Evolutionary conservation across 768 basidiomycete species (phyloP).

Genomic region (Suillus americanus): DNA sequence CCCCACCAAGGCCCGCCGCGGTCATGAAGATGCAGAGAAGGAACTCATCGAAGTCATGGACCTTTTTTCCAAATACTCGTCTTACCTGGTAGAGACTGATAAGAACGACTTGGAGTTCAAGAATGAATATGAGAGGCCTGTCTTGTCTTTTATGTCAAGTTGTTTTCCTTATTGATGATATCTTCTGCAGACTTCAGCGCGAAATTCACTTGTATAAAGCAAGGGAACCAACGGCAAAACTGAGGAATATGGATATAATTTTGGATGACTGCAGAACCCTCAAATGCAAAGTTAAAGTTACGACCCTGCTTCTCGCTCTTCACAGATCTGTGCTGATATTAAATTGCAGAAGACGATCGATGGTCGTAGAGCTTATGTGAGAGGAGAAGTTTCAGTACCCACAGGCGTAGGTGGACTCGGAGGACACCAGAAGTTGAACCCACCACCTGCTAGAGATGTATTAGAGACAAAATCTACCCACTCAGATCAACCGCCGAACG

Average conservation of each 20-base stretch:
- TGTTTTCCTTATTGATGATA: too few species aligned
- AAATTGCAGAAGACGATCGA: not conserved
- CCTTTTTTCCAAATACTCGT: not conserved
- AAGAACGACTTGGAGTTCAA: not conserved
- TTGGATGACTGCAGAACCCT: slow-evolving; percentile 1
- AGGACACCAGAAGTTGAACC: not conserved
- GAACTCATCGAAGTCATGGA: not conserved
- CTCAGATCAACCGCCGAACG: not conserved
- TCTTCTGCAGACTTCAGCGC: not conserved
- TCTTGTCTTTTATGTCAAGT: not conserved
- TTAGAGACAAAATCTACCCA: not conserved
- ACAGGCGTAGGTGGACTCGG: not conserved
- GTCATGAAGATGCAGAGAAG: not conserved
- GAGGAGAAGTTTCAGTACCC: too few species aligned
- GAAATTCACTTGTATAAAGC: not conserved
- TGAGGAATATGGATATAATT: not conserved
- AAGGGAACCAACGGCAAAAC: not conserved
- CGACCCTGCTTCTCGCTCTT: not conserved
- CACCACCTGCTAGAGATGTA: not conserved
- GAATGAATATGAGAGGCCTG: not conserved
- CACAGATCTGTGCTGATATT: not conserved
- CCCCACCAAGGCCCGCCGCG: not conserved
- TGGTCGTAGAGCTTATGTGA: not conserved
- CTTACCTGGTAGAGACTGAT: not conserved
- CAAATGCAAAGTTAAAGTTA: not conserved